Conservation (phyloP, 2,329 filamentous ascomycete genomes). For the Talaromyces marneffei region DNA sequence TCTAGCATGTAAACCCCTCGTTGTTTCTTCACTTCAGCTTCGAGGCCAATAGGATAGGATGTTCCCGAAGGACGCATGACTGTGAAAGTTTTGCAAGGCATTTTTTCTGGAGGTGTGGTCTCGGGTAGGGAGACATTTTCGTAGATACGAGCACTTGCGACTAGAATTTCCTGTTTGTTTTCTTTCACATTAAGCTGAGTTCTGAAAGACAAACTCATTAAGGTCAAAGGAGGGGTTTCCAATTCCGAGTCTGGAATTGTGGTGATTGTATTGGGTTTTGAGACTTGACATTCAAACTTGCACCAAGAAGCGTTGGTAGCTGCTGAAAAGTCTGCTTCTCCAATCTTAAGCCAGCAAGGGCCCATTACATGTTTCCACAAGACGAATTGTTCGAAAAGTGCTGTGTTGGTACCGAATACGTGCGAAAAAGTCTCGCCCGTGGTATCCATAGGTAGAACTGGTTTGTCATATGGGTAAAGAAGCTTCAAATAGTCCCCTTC, state of each 20-base stretch:
- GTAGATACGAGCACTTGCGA: slow-evolving; percentile 87
- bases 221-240: slow-evolving; percentile 77
- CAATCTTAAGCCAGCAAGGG: slow-evolving; percentile 91
- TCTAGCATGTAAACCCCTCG: slow-evolving; percentile 72
- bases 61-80: slow-evolving; percentile 74
- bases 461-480: slow-evolving; percentile 89
- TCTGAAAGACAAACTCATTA: slow-evolving; percentile 92
- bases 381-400: slow-evolving; percentile 95
- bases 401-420: slow-evolving; percentile 88
- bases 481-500: slow-evolving; percentile 90
- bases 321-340: slow-evolving; percentile 73
- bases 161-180: slow-evolving; percentile 93
- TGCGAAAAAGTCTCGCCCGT: slow-evolving; percentile 87
- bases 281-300: slow-evolving; percentile 82
- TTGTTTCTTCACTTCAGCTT: slow-evolving; percentile 66
- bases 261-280: slow-evolving; percentile 69
- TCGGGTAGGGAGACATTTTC: slow-evolving; percentile 83
- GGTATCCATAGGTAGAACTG: slow-evolving; percentile 62
- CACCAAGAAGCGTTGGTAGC: slow-evolving; percentile 94
- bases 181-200: slow-evolving; percentile 84
- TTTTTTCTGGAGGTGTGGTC: slow-evolving; percentile 78
- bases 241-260: slow-evolving; percentile 70
- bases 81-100: slow-evolving; percentile 87
- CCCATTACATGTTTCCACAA: slow-evolving; percentile 99
- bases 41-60: slow-evolving; percentile 80